Evolutionary conservation across 441 rosid species (phyloP).

Genomic region (Gossypium gossypioides): DNA sequence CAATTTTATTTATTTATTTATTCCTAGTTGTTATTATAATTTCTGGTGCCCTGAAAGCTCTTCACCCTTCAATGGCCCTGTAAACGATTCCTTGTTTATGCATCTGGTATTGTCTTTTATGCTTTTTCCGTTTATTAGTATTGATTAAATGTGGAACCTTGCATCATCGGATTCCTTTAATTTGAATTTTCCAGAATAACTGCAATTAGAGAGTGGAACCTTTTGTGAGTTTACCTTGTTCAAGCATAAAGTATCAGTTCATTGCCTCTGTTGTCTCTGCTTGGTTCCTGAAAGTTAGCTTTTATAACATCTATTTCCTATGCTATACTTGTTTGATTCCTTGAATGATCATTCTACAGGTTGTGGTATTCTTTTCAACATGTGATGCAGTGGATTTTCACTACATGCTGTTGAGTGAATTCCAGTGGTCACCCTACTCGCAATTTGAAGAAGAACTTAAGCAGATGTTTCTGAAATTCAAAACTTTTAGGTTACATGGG

Average conservation of each 20-base stretch:
- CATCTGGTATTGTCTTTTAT: neutral
- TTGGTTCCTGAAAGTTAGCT: neutral
- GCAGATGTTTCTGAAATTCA: constrained; percentile 53
- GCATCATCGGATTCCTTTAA: neutral
- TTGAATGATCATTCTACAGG: constrained; percentile 34
- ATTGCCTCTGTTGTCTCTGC: neutral
- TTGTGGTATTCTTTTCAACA: constrained; percentile 94
- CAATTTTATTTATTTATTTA: neutral
- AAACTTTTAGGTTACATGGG: constrained; percentile 75
- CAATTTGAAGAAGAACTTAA: constrained; percentile 32
- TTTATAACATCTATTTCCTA: neutral
- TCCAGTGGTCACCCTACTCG: constrained; percentile 51
- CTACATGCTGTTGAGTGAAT: constrained; percentile 55
- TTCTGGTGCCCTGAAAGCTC: neutral
- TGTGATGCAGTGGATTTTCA: constrained; percentile 96
- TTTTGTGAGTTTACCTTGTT: neutral
- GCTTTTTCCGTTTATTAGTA: neutral
- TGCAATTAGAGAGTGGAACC: neutral
- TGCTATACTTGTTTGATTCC: neutral
- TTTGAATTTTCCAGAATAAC: neutral
- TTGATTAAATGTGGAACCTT: neutral
- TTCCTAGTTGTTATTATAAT: neutral
- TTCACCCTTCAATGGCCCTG: neutral
- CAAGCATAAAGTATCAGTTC: neutral
- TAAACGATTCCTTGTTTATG: neutral